Base-by-base conservation (phyloP, 371 early-diverging fungal genomes). In the Mortierella sp. region DNA sequence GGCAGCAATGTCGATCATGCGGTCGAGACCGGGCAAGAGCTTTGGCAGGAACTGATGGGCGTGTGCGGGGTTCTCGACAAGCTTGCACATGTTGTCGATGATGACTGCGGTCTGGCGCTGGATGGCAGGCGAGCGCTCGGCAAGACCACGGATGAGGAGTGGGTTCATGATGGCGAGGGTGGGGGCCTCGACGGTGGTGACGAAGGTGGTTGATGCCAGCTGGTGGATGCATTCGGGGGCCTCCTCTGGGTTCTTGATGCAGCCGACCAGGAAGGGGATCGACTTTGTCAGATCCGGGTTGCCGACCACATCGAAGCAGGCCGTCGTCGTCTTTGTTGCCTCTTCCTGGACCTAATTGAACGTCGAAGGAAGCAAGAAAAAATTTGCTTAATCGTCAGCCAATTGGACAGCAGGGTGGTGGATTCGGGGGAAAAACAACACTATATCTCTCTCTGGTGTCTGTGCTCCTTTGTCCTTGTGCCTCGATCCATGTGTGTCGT, bases 41-140 rank as follows among this genome's bases (percentile, higher is more conserved):
- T 90, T 86, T 53, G 94, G 94, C 85, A 95, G 86, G 90, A 95
- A 95, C 75, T 91, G 95, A 31, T 90, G 93, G 55, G 94, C 94
- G 11, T 93, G 92, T 61, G 88, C 88, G 19, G 95, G 95, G 81
- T 93, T 90, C 75, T 91, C 88, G 73, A 94, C 95, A 50, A 95
- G 89, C 87, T 94, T 94, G 80, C 91, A 94, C 91, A 95, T 91
- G 85, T 95, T 95, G 86, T 93, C 93, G 64, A 95, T 93, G 71
- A 95, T 94, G 76, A 94, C 91, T 66, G 94, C 92, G 71, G 94
- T 86, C 86, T 93, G 92, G 89, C 95, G 95, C 85, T 93, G 88
- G 83, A 91, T 89, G 71, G 91, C 87, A 47, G 90, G 90, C 48
- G 85, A 80, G 65, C 91, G 88, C 67, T 91, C 92, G n/a, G 86